Base-by-base conservation (phyloP, 2,329 filamentous ascomycete genomes). In the Paecilomyces niveus region DNA sequence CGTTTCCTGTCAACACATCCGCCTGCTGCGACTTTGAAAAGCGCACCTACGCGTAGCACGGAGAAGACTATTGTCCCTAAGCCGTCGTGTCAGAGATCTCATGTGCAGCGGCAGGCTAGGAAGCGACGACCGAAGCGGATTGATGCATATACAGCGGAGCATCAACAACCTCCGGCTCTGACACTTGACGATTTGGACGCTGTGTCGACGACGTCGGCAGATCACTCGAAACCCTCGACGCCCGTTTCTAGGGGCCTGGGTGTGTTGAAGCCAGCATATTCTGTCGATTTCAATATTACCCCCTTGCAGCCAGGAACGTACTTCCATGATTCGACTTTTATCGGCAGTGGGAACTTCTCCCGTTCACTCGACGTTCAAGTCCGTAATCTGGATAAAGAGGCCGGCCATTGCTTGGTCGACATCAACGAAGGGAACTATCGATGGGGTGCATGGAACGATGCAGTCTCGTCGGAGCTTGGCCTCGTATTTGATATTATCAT, bases 361-460 rank as follows among this genome's bases (percentile, higher is more conserved):
- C 74, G 73, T 35, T 78, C 78, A 35, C 62, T 86, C 4, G 61
- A 70, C 10, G 18, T 81, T 10, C 54, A 57, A 21, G 63, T 68
- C 6, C 71, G 79, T 49, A 68, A 81, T 61, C 59, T 84, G 26
- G 78, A 83, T 59, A 64, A 69, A 31, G 64, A 67, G 54, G 68
- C 69, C 39, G 76, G 78, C 13, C 67, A 71, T 65, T 68, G 73
- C 55, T 65, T 64, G 5, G 70, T 85, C 21, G 62, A 65, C 7
- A 61, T 78, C 32, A 67, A 67, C 13, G 66, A 70, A 22, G 64
- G 67, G 32, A 66, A 59, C 2, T 69, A 76, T 58, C 71, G 72
- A 56, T 86, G 83, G 78, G 76, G 78, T 26, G 65, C 77, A 3
- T 87, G 84, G 84, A 80, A 78, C 56, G 83, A 86, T 54, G 74